Evolutionary conservation across 2,329 filamentous ascomycete genomes (phyloP).

Genomic region (Dothiorella sarmentorum): DNA sequence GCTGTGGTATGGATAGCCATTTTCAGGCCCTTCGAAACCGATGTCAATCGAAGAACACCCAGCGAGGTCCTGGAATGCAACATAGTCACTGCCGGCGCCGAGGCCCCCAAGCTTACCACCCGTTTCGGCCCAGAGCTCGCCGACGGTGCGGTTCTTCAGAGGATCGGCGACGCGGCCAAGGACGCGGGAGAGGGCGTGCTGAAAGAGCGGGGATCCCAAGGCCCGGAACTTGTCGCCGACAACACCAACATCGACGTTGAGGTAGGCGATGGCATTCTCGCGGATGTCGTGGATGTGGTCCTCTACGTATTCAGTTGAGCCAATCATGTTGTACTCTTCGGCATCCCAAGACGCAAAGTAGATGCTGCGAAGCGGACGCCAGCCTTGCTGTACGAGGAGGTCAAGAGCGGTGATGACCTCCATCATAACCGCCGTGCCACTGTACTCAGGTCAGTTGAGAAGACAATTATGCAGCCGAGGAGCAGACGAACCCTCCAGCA

Average conservation of each 20-base stretch:
- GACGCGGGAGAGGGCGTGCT: conserved; percentile 67
- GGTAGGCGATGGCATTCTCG: conserved; percentile 74
- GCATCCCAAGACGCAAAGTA: conserved; percentile 97
- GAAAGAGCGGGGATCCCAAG: conserved; percentile 75
- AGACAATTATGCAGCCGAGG: not conserved
- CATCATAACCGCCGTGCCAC: conserved; percentile 85
- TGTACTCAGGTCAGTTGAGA: conserved; percentile 30
- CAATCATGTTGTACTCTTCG: conserved; percentile 87
- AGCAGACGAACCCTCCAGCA: conserved; percentile 53
- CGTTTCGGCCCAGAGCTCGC: conserved; percentile 69
- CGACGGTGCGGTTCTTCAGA: conserved; percentile 65
- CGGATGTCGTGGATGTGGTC: conserved; percentile 71
- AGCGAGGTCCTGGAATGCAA: conserved; percentile 86
- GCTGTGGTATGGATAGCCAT: conserved; percentile 67
- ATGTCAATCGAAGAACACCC: conserved; percentile 87
- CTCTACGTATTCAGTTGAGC: conserved; percentile 93
- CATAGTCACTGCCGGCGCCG: conserved; percentile 76
- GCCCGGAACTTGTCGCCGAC: conserved; percentile 72
- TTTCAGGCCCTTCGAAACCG: conserved; percentile 62
- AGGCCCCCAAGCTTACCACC: conserved; percentile 61
- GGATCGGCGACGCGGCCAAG: conserved; percentile 74
- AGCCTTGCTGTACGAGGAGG: conserved; percentile 70
- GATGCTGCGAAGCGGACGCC: conserved; percentile 90
- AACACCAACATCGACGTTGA: conserved; percentile 86
- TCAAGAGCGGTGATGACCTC: conserved; percentile 85